Evolutionary conservation across 108 stramenopile species (phyloP), one percentile per base, ranked within the genome.

Genomic region (Nitzschia palea): DNA sequence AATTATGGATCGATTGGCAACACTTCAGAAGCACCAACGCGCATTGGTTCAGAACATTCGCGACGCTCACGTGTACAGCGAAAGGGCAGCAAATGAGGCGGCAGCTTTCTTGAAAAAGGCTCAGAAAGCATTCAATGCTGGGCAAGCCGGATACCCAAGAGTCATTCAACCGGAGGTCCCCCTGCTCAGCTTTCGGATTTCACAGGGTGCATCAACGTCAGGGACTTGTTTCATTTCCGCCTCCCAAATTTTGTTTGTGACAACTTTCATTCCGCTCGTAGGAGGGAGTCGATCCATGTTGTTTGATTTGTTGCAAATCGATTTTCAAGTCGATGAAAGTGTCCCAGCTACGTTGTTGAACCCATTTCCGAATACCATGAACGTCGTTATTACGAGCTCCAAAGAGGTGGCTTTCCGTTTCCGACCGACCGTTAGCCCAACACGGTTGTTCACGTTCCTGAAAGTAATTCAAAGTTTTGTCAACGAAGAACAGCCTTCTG

Each of bases 1-100:
- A 63, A 85, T 91, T 14, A 92, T 95, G 89, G 94, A 95, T 65
- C 82, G 94, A 12, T 64, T 95, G 33, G 87, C 91, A 1, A 87
- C 85, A 48, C 87, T 95, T 87, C 87, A 89, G 59, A 79, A 81
- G 8, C 89, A 93, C 71, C 87, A 92, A 52, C 68, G 83, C 15
- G 74, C 70, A 28, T 77, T 80, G 54, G 77, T 94, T 28, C 65
- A 64, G 2, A 77, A 52, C n/a, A 70, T 94, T 26, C 65, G 82
- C 26, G 75, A 80, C 29, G 71, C 85, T 3, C 80, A 80, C 36
- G 81, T 74, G 15, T 81, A 68, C 57, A 79, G 62, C 60, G 74
- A 40, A 30, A 47, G 73, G 37, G 76, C 89, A 58, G 65, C 62
- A 42, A 61, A 70, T 17, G 82, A 85, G 3, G 87, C 86, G 12